Evolutionary conservation across 2,329 filamentous ascomycete genomes (phyloP).

Genomic region (Stylonectria norvegica): DNA sequence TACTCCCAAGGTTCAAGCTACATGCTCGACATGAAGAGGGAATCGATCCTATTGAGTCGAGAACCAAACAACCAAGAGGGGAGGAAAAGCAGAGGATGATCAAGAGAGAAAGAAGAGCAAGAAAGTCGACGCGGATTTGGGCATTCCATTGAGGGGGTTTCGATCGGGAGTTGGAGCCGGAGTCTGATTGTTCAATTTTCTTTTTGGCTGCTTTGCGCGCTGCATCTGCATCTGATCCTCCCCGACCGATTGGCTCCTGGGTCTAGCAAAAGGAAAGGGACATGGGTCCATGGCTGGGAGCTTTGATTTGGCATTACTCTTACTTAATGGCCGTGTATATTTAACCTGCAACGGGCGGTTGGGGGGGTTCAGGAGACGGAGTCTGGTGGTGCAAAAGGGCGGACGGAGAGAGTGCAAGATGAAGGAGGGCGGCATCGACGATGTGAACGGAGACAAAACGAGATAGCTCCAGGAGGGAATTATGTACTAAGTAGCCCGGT

Average conservation of each 20-base stretch:
- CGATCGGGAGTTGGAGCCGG: slow-evolving; percentile 32
- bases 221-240: slow-evolving; percentile 31
- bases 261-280: slow-evolving; percentile 23
- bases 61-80: slow-evolving; percentile 5
- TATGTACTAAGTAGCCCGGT: too few relatives aligned
- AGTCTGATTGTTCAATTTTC: slow-evolving; percentile 32
- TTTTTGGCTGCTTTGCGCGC: slow-evolving; percentile 29
- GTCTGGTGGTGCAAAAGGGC: slow-evolving; percentile 18
- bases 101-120: slow-evolving; percentile 12
- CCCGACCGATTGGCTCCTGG: slow-evolving; percentile 25
- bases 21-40: too few relatives aligned
- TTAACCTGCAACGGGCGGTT: slow-evolving; percentile 25
- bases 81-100: slow-evolving; percentile 8
- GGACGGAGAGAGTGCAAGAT: slow-evolving; percentile 14
- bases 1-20: too few relatives aligned
- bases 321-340: slow-evolving; percentile 31
- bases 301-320: slow-evolving; percentile 30
- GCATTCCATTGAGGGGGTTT: slow-evolving; percentile 28
- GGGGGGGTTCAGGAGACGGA: slow-evolving; percentile 21
- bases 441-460: too few relatives aligned
- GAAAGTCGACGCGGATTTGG: slow-evolving; percentile 27
- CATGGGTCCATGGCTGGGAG: slow-evolving; percentile 26
- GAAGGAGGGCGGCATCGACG: slow-evolving; percentile 2
- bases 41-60: too few relatives aligned
- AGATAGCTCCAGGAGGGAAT: slow-evolving; percentile 20